Conservation (phyloP, 371 early-diverging fungal genomes). For the Syncephalastrum contaminatum region DNA sequence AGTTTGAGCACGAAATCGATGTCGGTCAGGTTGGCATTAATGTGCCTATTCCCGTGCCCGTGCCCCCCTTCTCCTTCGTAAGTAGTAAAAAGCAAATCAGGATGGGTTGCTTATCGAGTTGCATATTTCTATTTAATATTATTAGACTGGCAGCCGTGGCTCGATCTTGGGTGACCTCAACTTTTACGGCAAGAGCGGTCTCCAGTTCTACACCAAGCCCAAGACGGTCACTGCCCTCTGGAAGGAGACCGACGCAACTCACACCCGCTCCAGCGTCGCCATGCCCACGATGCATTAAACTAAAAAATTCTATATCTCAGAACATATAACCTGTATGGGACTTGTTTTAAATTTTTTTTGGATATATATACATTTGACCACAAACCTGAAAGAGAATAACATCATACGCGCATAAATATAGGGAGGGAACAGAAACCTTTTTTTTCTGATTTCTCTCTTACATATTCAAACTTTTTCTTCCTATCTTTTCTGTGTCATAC, state of each 20-base stretch:
- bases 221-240: conserved; percentile 96
- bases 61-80: conserved; percentile 94
- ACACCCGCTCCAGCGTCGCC: conserved; percentile 24
- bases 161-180: conserved; percentile 94
- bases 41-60: conserved; percentile 95
- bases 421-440: no score
- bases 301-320: no score
- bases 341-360: no score
- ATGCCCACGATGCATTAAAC: conserved; percentile 22
- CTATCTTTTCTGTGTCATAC: no score
- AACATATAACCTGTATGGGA: no score
- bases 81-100: conserved; percentile 3
- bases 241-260: conserved; percentile 75
- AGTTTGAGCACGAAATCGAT: conserved; percentile 88
- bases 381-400: no score
- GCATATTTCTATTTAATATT: not conserved
- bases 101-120: not conserved
- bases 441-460: no score
- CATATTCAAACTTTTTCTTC: no score
- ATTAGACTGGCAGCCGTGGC: conserved; percentile 85
- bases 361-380: no score
- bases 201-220: conserved; percentile 89
- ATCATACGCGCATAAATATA: no score
- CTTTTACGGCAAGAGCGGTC: conserved; percentile 86
- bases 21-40: conserved; percentile 94